Evolutionary conservation across 768 basidiomycete genomes (phyloP), one percentile per base, ranked within the genome.

Genomic region (Termitomyces sp.): DNA sequence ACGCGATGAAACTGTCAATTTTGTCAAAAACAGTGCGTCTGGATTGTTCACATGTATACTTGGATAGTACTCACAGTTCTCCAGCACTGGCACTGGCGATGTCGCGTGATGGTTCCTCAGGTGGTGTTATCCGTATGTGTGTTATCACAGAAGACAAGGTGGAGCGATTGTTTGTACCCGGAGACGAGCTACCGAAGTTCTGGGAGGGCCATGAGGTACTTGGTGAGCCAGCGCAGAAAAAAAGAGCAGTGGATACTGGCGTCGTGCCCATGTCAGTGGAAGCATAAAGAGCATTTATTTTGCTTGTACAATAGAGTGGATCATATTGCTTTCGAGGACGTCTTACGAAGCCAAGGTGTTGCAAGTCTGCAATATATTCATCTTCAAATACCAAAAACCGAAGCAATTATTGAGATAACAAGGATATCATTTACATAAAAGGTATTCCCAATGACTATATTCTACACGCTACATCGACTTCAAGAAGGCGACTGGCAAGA

Each of bases 61-160:
- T 50, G 41, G 32, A 57, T 58, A 23, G 53, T 41, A 28, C 13
- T 61, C 46, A 28, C 59, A 20, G 58, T 48, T 30, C 40, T 44
- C 33, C 23, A 97, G 96, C 97, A 6, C 84, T 99, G 55, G 76
- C 95, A 4, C 82, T 99, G 52, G 97, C 97, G 0, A 99, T 98
- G 97, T 85, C 93, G 49, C 86, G 97, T 72, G 97, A 99, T 72
- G 96, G 97, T 5, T 97, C 94, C 0, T 98, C 97, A 56, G 97
- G 97, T 59, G 97, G 97, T 69, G 91, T 92, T 50, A 94, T 99
- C 65, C 90, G 97, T 48, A 93, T 98, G 92, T 93, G 91, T 67
- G 91, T 99, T 35, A 98, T 98, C 72, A 95, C 92, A 7, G 87
- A 95, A 72, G 92, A 88, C 54, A 86, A 85, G 20, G 95, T 97